Percentiles rank a stretch among this genome's conserved stretches.
Conservation (phyloP, 805 yeast genomes). For the Barnettozyma vustinii region DNA sequence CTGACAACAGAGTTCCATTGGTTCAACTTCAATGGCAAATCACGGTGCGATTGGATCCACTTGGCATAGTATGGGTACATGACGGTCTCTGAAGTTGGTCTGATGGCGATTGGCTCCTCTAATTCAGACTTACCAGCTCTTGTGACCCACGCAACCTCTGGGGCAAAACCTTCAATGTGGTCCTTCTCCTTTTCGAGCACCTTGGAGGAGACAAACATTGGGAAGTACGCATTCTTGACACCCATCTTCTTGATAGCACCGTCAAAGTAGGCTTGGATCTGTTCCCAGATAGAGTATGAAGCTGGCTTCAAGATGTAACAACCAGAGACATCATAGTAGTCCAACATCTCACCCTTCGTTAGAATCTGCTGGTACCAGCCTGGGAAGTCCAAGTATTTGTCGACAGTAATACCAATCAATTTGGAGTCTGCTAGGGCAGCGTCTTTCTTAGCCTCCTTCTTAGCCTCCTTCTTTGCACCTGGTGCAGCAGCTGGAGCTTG, state of each 20-base stretch:
- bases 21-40: constrained; percentile 90
- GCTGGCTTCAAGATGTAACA: constrained; percentile 97
- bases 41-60: constrained; percentile 98
- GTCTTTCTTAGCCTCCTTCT: constrained; percentile 12
- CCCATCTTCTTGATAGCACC: constrained; percentile 76
- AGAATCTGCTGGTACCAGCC: constrained; percentile 97
- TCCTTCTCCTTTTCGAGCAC: constrained; percentile 97
- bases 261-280: constrained; percentile 85
- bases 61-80: constrained; percentile 99
- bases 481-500: constrained; percentile 14
- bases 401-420: constrained; percentile 92
- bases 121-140: constrained; percentile 89
- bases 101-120: constrained; percentile 97
- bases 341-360: constrained; percentile 97
- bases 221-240: constrained; percentile 94
- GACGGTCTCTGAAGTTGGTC: constrained; percentile 99
- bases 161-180: constrained; percentile 98
- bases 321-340: constrained; percentile 97
- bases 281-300: constrained; percentile 92
- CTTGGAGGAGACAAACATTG: constrained; percentile 91
- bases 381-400: constrained; percentile 87
- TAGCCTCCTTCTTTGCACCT: constrained; percentile 2
- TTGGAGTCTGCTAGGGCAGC: constrained; percentile 73
- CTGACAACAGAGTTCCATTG: constrained; percentile 99
- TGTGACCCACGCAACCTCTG: constrained; percentile 99